Percentiles rank a stretch among this genome's conserved stretches.
These are phyloP conservation scores for Zymoseptoria passerinii DNA, from an alignment of 2,329 filamentous ascomycete species.

Conservation along the genomic window DNA sequence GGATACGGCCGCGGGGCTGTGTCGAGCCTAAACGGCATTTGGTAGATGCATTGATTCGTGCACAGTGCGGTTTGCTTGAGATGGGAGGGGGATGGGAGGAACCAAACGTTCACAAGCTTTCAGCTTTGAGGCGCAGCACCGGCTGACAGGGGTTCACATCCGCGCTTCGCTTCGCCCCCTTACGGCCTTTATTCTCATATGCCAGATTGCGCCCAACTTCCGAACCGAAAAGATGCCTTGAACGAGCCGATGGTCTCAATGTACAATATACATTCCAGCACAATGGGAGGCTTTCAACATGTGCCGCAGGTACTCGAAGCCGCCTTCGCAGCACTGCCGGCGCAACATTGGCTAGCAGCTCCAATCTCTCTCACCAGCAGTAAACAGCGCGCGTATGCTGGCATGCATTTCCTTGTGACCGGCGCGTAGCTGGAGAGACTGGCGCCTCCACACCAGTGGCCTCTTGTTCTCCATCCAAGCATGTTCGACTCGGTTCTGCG, in stretches of 20 bases:
- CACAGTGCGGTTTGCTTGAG: no score
- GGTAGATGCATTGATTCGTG: not conserved
- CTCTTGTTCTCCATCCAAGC: slow-evolving; percentile 40
- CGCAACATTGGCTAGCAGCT: not conserved
- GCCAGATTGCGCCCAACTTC: not conserved
- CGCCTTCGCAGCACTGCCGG: not conserved
- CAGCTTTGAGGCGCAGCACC: not conserved
- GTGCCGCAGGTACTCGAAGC: no score
- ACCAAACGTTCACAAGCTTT: not conserved
- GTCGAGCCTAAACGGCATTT: not conserved
- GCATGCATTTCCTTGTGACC: slow-evolving; percentile 23
- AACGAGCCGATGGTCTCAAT: not conserved
- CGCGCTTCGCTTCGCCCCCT: not conserved
- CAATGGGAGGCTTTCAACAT: not conserved
- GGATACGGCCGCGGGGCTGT: not conserved
- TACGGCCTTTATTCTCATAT: not conserved
- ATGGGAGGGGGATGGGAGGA: no score
- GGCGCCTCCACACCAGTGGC: slow-evolving; percentile 36
- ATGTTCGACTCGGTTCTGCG: slow-evolving; percentile 30
- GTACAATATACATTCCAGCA: not conserved
- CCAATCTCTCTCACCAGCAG: slow-evolving; percentile 28
- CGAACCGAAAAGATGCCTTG: not conserved
- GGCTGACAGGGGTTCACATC: not conserved
- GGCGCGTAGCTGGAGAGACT: slow-evolving; percentile 15
- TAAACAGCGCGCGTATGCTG: slow-evolving; percentile 25